These are phyloP conservation scores for Beauveria pseudobassiana DNA, from an alignment of 2,329 filamentous ascomycete genomes.

Conservation along the genomic window DNA sequence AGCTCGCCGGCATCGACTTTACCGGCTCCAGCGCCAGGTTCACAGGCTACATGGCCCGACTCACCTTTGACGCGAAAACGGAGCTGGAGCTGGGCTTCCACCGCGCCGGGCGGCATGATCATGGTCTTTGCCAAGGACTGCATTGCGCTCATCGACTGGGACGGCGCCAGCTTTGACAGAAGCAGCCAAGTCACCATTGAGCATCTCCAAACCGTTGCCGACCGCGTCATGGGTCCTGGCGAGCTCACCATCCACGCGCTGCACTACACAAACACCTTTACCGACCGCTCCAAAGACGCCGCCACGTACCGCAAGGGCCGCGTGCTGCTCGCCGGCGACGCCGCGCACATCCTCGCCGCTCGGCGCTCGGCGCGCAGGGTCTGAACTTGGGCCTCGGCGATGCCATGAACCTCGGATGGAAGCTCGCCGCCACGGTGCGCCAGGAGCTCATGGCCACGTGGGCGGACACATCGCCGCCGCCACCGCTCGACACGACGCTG, in stretches of 20 bases:
- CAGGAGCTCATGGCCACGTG: neutral
- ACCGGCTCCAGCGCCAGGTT: constrained; percentile 28
- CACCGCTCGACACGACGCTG: constrained; percentile 17
- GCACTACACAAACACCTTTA: constrained; percentile 19
- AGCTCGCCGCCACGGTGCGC: constrained; percentile 31
- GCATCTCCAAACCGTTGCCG: constrained; percentile 18
- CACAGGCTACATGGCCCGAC: constrained; percentile 26
- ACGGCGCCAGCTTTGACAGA: constrained; percentile 17
- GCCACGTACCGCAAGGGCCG: constrained; percentile 31
- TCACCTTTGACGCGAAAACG: constrained; percentile 25
- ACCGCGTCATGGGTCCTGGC: constrained; percentile 16
- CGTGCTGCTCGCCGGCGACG: constrained; percentile 41
- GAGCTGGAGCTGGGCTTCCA: constrained; percentile 21
- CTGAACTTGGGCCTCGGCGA: constrained; percentile 45
- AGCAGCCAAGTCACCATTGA: constrained; percentile 12
- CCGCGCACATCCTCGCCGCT: constrained; percentile 43
- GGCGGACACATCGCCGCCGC: neutral
- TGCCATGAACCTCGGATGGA: constrained; percentile 44
- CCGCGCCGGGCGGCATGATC: constrained; percentile 13
- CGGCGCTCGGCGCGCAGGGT: constrained; percentile 40
- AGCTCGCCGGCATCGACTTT: constrained; percentile 29
- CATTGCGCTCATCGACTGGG: constrained; percentile 18
- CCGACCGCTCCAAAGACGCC: constrained; percentile 21
- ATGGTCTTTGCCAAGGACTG: constrained; percentile 22
- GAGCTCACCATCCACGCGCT: constrained; percentile 20